Percentiles rank a stretch among this genome's conserved stretches.
These are phyloP conservation scores for Neoboletus subvelutipes DNA, from an alignment of 768 basidiomycete genomes.

Conservation along the genomic window DNA sequence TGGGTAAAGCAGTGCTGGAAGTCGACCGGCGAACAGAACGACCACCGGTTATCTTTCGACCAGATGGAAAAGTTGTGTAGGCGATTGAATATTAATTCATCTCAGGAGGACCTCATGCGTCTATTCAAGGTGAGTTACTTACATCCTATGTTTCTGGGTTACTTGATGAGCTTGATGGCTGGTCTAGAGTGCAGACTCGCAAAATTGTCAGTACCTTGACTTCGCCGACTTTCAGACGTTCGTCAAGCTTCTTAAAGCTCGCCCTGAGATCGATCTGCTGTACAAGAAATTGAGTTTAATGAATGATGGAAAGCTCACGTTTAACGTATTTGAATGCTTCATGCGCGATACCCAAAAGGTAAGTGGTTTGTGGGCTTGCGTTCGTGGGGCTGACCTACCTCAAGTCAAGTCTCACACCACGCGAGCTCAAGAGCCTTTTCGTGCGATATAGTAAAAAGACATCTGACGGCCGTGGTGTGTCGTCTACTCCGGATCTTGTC, in stretches of 20 bases:
- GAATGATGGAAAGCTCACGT: constrained; percentile 35
- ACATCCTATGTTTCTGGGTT: neutral
- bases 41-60: constrained; percentile 63
- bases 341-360: constrained; percentile 55
- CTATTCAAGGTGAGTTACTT: constrained; percentile 52
- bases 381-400: constrained; percentile 13
- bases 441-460: constrained; percentile 32
- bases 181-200: constrained; percentile 60
- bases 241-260: constrained; percentile 77
- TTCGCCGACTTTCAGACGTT: constrained; percentile 80
- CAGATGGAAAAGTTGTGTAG: constrained; percentile 72
- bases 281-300: constrained; percentile 44
- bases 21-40: constrained; percentile 58
- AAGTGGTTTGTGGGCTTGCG: constrained; percentile 3
- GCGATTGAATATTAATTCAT: constrained; percentile 64
- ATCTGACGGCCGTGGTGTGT: neutral
- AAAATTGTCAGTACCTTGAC: constrained; percentile 59
- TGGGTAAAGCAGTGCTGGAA: constrained; percentile 89
- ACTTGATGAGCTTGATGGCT: neutral
- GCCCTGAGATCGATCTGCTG: constrained; percentile 75
- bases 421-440: constrained; percentile 38
- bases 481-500: constrained; percentile 3
- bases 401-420: constrained; percentile 37
- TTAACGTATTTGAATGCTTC: constrained; percentile 48
- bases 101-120: constrained; percentile 49